Evolutionary conservation across 2,329 filamentous ascomycete genomes (phyloP).

Genomic region (Nakataea oryzae): DNA sequence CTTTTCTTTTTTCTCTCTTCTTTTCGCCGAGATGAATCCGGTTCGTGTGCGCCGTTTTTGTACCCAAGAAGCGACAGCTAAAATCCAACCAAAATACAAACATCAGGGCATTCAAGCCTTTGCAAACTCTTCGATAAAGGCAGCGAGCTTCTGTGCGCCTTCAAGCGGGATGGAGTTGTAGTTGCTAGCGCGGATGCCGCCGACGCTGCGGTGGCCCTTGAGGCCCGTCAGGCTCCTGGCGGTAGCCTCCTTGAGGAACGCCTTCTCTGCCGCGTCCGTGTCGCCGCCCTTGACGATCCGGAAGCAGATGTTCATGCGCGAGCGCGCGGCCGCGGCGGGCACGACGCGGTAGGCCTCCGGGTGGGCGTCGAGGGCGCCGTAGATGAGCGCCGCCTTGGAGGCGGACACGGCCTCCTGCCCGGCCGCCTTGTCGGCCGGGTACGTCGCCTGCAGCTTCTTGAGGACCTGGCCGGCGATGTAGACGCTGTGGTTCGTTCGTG

Average conservation of each 20-base stretch:
- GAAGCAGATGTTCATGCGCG: conserved; percentile 95
- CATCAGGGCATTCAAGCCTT: background rate
- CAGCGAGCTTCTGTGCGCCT: conserved; percentile 56
- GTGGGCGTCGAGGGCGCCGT: conserved; percentile 64
- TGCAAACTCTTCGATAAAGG: conserved; percentile 49
- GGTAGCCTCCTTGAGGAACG: conserved; percentile 65
- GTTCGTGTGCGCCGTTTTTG: background rate
- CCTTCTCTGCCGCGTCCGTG: conserved; percentile 62
- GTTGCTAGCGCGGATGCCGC: conserved; percentile 77
- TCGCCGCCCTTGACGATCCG: conserved; percentile 51
- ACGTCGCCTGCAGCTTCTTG: conserved; percentile 57
- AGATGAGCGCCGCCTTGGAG: conserved; percentile 68
- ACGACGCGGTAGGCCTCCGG: conserved; percentile 67
- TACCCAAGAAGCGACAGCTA: background rate
- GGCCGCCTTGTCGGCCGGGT: conserved; percentile 54
- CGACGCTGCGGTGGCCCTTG: conserved; percentile 81
- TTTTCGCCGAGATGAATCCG: background rate
- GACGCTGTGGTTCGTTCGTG: conserved; percentile 39
- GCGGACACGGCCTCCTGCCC: conserved; percentile 67
- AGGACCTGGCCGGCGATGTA: conserved; percentile 88
- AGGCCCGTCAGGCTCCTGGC: conserved; percentile 63
- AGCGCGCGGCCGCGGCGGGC: conserved; percentile 64
- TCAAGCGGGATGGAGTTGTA: conserved; percentile 74
- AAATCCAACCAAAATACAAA: background rate
- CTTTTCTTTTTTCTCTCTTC: background rate